phyloP scores from a whole-genome alignment of 139 green algal species.

The Chlamydomonas sphaeroides region DNA sequence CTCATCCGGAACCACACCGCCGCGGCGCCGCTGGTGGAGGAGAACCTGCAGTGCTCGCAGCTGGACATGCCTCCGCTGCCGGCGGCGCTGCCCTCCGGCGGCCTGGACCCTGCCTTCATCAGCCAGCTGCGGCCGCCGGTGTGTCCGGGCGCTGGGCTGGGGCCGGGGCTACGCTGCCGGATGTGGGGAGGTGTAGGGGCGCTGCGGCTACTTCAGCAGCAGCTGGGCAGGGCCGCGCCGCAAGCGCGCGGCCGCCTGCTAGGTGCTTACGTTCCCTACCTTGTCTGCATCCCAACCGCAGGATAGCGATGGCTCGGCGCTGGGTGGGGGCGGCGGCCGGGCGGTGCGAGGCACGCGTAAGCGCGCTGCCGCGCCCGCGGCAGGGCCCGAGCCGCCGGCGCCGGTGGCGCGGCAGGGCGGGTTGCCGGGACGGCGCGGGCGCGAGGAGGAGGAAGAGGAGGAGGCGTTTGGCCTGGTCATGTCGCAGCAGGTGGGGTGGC shows the following conservation, averaged over 20 bases:
- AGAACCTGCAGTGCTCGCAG: too few species aligned
- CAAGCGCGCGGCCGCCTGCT: background rate
- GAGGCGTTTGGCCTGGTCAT: conserved; percentile 15
- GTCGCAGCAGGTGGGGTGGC: conserved; percentile 42
- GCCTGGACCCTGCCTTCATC: too few species aligned
- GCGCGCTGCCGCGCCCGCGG: conserved; percentile 4
- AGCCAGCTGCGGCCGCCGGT: too few species aligned
- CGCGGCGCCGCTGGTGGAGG: too few species aligned
- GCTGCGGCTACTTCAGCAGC: background rate
- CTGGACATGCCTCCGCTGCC: conserved; percentile 15
- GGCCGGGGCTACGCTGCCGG: background rate
- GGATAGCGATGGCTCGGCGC: background rate
- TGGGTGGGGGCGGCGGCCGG: background rate
- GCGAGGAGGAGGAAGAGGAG: conserved; percentile 21
- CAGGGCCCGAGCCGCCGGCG: background rate
- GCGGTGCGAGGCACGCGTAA: conserved; percentile 15
- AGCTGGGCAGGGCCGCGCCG: conserved; percentile 1
- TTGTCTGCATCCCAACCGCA: background rate
- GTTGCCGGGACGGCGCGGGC: conserved; percentile 9
- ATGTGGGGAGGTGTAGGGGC: background rate
- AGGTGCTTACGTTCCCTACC: too few species aligned
- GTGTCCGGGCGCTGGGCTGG: background rate
- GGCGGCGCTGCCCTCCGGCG: too few species aligned
- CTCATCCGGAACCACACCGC: too few species aligned
- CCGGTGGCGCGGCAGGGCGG: background rate